These are phyloP conservation scores for Ophiognomonia clavigignenti-juglandacearum DNA, from an alignment of 2,329 filamentous ascomycete genomes.

Conservation along the genomic window DNA sequence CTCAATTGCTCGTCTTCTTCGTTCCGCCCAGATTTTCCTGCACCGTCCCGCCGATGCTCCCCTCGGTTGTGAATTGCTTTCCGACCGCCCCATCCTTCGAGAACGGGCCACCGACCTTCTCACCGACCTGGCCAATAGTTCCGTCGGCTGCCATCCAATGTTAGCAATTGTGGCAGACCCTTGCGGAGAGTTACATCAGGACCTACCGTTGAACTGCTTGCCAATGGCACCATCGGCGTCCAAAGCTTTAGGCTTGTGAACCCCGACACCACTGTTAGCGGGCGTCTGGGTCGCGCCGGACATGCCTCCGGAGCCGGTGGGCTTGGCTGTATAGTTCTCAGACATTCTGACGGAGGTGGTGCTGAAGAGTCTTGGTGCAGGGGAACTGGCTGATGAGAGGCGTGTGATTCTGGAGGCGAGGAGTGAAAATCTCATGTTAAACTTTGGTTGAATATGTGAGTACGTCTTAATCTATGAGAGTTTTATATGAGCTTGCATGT, in stretches of 20 bases:
- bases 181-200: too few relatives aligned
- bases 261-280: conserved; percentile 21
- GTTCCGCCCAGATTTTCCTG: conserved; percentile 39
- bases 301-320: conserved; percentile 12
- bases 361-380: background rate
- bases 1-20: conserved; percentile 18
- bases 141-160: conserved; percentile 32
- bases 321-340: conserved; percentile 14
- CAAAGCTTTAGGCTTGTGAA: conserved; percentile 34
- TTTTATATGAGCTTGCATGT: too few relatives aligned
- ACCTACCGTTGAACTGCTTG: too few relatives aligned
- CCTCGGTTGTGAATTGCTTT: conserved; percentile 49
- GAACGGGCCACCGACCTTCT: conserved; percentile 46
- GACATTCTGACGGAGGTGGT: conserved; percentile 8
- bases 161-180: too few relatives aligned
- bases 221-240: conserved; percentile 47
- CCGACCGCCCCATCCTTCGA: conserved; percentile 48
- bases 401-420: background rate
- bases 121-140: conserved; percentile 42
- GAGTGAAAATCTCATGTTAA: background rate
- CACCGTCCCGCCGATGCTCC: conserved; percentile 47
- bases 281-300: conserved; percentile 16
- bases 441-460: too few relatives aligned
- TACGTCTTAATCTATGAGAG: too few relatives aligned
- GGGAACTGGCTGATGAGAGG: background rate